Conservation (phyloP, 1,139 yeast species). For the Arxiozyma heterogenica region DNA sequence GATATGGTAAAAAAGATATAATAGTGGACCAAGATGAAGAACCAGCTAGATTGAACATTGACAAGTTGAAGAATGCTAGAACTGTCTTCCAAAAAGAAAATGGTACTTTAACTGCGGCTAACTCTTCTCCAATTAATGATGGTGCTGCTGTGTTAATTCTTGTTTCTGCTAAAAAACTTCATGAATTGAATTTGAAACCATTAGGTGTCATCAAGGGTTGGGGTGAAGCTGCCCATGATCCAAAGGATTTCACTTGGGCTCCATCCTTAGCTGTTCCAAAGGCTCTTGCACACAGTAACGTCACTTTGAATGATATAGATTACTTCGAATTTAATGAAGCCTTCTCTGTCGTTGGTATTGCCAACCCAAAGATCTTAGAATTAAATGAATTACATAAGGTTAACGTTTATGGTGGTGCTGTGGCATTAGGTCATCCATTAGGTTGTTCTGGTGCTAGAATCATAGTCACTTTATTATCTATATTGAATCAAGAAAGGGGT, state of each 20-base stretch:
- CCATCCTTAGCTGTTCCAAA: constrained; percentile 92
- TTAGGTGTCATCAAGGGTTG: constrained; percentile 82
- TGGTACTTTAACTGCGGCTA: constrained; percentile 95
- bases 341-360: constrained; percentile 89
- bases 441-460: constrained; percentile 98
- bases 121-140: constrained; percentile 90
- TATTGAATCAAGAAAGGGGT: constrained; percentile 74
- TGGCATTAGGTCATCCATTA: constrained; percentile 93
- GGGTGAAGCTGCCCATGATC: constrained; percentile 97
- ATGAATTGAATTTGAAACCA: constrained; percentile 79
- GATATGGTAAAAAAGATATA: constrained; percentile 73
- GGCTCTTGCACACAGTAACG: constrained; percentile 80
- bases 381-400: constrained; percentile 54
- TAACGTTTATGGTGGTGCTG: constrained; percentile 97
- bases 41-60: constrained; percentile 61
- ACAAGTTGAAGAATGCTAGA: constrained; percentile 69
- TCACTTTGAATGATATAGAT: constrained; percentile 44
- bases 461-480: constrained; percentile 70
- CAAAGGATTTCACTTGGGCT: constrained; percentile 89
- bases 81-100: constrained; percentile 84
- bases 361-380: constrained; percentile 68
- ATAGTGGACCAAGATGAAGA: constrained; percentile 65
- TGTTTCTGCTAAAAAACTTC: constrained; percentile 72
- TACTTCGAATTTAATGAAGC: constrained; percentile 92
- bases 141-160: constrained; percentile 94